These are phyloP conservation scores for Botrytis paeoniae DNA, from an alignment of 2,329 filamentous ascomycete genomes.

Conservation along the genomic window DNA sequence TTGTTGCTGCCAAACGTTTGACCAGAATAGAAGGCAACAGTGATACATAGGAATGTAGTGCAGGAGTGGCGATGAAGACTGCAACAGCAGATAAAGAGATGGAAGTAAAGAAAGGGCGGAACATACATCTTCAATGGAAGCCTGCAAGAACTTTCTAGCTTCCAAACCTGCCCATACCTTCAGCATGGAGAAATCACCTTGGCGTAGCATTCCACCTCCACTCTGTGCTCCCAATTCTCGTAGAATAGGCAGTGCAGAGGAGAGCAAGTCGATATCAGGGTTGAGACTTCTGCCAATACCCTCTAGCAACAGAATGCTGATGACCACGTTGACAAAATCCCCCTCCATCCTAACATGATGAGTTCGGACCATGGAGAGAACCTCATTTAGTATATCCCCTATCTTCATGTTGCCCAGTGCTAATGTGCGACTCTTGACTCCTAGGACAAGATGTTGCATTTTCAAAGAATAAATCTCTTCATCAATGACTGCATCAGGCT, in stretches of 20 bases:
- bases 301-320: constrained; percentile 89
- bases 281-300: constrained; percentile 88
- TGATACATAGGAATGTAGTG: background rate
- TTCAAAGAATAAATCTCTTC: constrained; percentile 87
- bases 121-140: constrained; percentile 81
- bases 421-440: constrained; percentile 86
- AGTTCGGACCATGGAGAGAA: constrained; percentile 82
- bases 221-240: constrained; percentile 80
- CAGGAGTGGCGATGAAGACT: background rate
- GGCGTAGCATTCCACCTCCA: constrained; percentile 65
- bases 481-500: constrained; percentile 86
- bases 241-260: constrained; percentile 83
- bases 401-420: constrained; percentile 94
- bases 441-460: constrained; percentile 93
- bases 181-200: constrained; percentile 79
- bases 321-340: constrained; percentile 97
- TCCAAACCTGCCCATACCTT: constrained; percentile 90
- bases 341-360: constrained; percentile 95
- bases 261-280: constrained; percentile 81
- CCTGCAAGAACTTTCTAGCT: constrained; percentile 82
- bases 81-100: background rate
- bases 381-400: constrained; percentile 88
- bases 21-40: background rate
- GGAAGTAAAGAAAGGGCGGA: constrained; percentile 7
- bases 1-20: background rate